Conservation (phyloP, 2,329 filamentous ascomycete genomes). For the Bisporella sp. region DNA sequence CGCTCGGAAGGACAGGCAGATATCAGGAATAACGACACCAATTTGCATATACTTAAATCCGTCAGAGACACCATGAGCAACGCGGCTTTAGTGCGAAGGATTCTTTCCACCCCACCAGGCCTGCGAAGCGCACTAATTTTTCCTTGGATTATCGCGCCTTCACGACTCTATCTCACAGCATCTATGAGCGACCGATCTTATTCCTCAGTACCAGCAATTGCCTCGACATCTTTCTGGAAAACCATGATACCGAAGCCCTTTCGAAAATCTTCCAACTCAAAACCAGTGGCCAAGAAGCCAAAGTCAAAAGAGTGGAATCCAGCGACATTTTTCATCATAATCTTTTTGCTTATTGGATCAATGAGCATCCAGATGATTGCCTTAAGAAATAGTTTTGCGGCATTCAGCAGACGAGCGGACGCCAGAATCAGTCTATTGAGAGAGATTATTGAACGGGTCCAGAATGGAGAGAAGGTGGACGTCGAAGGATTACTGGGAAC, state of each 20-base stretch:
- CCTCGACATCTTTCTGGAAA: constrained; percentile 51
- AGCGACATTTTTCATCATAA: constrained; percentile 73
- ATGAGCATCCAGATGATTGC: constrained; percentile 92
- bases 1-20: too few relatives aligned
- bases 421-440: constrained; percentile 68
- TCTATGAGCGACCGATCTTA: too few relatives aligned
- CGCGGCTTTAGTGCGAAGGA: too few relatives aligned
- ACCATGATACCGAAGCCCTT: constrained; percentile 63
- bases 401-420: constrained; percentile 69
- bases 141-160: too few relatives aligned
- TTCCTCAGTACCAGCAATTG: constrained; percentile 21
- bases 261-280: constrained; percentile 36
- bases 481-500: constrained; percentile 78
- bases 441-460: constrained; percentile 66
- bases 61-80: too few relatives aligned
- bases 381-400: constrained; percentile 66
- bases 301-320: constrained; percentile 68
- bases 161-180: too few relatives aligned
- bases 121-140: too few relatives aligned
- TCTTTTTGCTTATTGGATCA: constrained; percentile 83
- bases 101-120: too few relatives aligned
- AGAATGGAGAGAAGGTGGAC: constrained; percentile 71
- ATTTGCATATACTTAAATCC: too few relatives aligned
- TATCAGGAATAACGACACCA: too few relatives aligned
- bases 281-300: constrained; percentile 29